Base-by-base conservation (phyloP, 768 basidiomycete genomes). In the Podaxis sp. region DNA sequence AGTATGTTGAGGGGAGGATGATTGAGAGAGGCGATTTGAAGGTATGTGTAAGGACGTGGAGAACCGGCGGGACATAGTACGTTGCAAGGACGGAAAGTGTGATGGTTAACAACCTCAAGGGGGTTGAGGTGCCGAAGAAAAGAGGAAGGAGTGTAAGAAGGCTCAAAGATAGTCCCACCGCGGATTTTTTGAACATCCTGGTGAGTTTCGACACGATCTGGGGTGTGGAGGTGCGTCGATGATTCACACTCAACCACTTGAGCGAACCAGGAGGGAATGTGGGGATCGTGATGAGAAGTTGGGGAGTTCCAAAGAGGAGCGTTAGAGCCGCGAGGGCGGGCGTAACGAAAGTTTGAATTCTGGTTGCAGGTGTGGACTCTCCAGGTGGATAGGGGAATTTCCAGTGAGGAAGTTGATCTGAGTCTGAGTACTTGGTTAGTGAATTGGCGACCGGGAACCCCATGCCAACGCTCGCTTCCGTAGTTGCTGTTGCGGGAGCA, bases 11-110 rank as follows among this genome's bases (percentile, higher is more conserved):
- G 27, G 86, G 89, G 38, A 94, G 81, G 58, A 96, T 81, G 68
- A 97, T 97, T 0, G 91, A 79, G 2, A 95, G 78, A 1, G 95
- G 95, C 2, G 86, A 85, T 61, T 86, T 86, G 75, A 97, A 88
- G 69, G 92, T 87, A 75, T 96, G 94, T 3, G 87, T 85, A 27
- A 82, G 80, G 64, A 96, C 85, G 74, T 95, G 93, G 57, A 91
- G 73, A 52, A 93, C 68, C 14, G 92, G 89, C 82, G 89, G 88
- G 1, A 89, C 71, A 55, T 87, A 73, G 70, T 86, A 91, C 9
- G 86, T 84, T 4, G 83, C 78, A 55, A 79, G 74, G 37, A 85
- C 69, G 23, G 90, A 68, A 27, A 79, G 71, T 18, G 77, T 63
- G 61, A 84, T 80, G 50, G 80, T 81, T 25, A 87, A 69, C 13